Evolutionary conservation across 441 rosid genomes (phyloP).

Genomic region (Arabidopsis hybrid): DNA sequence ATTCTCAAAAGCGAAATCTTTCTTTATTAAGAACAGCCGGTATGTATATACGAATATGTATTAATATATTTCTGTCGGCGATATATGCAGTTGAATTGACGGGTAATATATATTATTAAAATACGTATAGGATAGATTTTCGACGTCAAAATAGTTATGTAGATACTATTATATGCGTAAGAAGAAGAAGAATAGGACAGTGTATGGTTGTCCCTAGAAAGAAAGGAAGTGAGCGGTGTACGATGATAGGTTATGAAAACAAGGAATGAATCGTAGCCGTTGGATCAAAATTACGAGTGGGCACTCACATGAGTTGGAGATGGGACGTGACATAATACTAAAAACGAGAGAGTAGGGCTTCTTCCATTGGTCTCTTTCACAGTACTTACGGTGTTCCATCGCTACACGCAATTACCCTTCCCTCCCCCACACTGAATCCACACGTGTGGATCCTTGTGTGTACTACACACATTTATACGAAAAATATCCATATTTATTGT

Average conservation of each 20-base stretch:
- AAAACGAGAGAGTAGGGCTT: constrained; percentile 30
- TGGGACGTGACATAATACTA: constrained; percentile 42
- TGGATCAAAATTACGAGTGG: constrained; percentile 23
- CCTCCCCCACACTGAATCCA: constrained; percentile 23
- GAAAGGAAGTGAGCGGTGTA: constrained; percentile 37
- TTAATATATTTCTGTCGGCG: constrained; percentile 21
- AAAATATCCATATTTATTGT: not conserved
- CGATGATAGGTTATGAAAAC: constrained; percentile 45
- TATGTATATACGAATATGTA: not conserved
- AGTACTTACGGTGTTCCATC: constrained; percentile 45
- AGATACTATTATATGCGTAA: not conserved
- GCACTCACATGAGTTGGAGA: constrained; percentile 38
- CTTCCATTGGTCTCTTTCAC: constrained; percentile 46
- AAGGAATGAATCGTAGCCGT: constrained; percentile 39
- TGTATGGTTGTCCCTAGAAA: constrained; percentile 40
- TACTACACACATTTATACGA: too few species aligned
- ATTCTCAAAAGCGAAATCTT: constrained; percentile 14
- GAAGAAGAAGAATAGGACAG: constrained; percentile 38
- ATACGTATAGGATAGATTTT: constrained; percentile 23
- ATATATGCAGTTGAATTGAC: not conserved
- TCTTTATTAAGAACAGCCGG: not conserved
- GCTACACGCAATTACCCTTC: constrained; percentile 39
- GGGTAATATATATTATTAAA: constrained; percentile 11
- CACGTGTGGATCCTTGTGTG: constrained; percentile 29
- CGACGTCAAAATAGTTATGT: constrained; percentile 8